These are phyloP conservation scores for Phytophthora fragariae DNA, from an alignment of 352 stramenopile genomes.

Conservation along the genomic window DNA sequence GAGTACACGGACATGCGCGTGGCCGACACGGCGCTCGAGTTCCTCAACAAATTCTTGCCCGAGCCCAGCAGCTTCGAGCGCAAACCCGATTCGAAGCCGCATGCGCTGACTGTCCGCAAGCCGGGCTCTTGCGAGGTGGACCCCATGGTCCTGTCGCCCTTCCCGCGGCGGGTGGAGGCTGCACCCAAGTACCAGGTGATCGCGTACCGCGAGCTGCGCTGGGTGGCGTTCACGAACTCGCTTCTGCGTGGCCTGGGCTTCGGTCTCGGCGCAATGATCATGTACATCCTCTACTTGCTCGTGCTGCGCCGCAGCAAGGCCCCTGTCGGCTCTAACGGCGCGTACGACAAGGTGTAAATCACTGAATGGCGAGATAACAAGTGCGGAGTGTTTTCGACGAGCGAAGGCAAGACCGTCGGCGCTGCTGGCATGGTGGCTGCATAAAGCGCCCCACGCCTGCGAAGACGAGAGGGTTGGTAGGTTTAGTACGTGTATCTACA, in stretches of 20 bases:
- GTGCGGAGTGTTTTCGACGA: slow-evolving; percentile 33
- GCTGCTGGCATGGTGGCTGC: slow-evolving; percentile 2
- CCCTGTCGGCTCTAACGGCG: slow-evolving; percentile 41
- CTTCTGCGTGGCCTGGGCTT: slow-evolving; percentile 79
- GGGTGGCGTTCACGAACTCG: slow-evolving; percentile 84
- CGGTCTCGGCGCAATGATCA: slow-evolving; percentile 79
- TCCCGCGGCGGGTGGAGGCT: slow-evolving; percentile 65
- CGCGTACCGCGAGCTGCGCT: slow-evolving; percentile 82
- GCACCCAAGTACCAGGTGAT: slow-evolving; percentile 84
- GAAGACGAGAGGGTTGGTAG: slow-evolving; percentile 37
- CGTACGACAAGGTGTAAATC: slow-evolving; percentile 85
- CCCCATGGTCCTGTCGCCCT: slow-evolving; percentile 70
- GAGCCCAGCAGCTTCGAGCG: slow-evolving; percentile 75
- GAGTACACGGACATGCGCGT: slow-evolving; percentile 88
- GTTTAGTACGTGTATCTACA: slow-evolving; percentile 48
- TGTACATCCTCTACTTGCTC: slow-evolving; percentile 87
- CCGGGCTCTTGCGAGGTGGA: slow-evolving; percentile 77
- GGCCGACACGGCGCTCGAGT: slow-evolving; percentile 71
- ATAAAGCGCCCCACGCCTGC: slow-evolving; percentile 17
- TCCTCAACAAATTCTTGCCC: slow-evolving; percentile 77
- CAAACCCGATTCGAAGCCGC: slow-evolving; percentile 48
- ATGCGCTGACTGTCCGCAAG: slow-evolving; percentile 69
- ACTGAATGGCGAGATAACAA: slow-evolving; percentile 13
- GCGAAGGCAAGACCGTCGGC: slow-evolving; percentile 25
- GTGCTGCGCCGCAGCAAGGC: slow-evolving; percentile 60